Conservation (phyloP, 345 rosid species). For the Pugionium cornutum region DNA sequence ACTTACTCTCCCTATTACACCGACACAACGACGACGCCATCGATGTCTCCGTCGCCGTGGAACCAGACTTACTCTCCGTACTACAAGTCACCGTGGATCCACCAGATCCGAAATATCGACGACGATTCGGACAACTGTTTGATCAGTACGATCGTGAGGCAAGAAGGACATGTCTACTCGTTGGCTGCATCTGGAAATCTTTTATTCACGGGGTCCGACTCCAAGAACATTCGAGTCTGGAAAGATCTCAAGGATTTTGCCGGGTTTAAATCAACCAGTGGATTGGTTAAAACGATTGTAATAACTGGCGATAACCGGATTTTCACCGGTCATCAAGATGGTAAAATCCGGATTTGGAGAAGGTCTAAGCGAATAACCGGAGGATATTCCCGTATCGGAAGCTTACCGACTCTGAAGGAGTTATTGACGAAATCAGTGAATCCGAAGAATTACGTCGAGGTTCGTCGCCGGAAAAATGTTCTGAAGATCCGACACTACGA, state of each 20-base stretch:
- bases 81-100: constrained; percentile 50
- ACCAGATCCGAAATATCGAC: constrained; percentile 27
- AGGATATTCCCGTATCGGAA: constrained; percentile 49
- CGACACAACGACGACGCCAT: constrained; percentile 46
- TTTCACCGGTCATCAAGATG: constrained; percentile 73
- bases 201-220: constrained; percentile 67
- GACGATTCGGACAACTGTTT: constrained; percentile 41
- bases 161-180: constrained; percentile 71
- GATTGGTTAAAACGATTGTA: constrained; percentile 54
- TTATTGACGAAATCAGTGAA: constrained; percentile 52
- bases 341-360: constrained; percentile 70
- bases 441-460: constrained; percentile 61
- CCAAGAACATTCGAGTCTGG: constrained; percentile 75
- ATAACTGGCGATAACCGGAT: constrained; percentile 47
- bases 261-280: constrained; percentile 65
- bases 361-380: constrained; percentile 41
- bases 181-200: constrained; percentile 60
- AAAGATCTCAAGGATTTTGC: constrained; percentile 54
- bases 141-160: constrained; percentile 58
- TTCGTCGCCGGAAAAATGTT: constrained; percentile 51
- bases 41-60: constrained; percentile 67
- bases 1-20: constrained; percentile 53
- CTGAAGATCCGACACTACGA: constrained; percentile 61
- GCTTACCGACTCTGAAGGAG: constrained; percentile 55
- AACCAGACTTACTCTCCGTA: constrained; percentile 49